Base-by-base conservation (phyloP, 2,329 filamentous ascomycete genomes). In the Diaporthe sp. region DNA sequence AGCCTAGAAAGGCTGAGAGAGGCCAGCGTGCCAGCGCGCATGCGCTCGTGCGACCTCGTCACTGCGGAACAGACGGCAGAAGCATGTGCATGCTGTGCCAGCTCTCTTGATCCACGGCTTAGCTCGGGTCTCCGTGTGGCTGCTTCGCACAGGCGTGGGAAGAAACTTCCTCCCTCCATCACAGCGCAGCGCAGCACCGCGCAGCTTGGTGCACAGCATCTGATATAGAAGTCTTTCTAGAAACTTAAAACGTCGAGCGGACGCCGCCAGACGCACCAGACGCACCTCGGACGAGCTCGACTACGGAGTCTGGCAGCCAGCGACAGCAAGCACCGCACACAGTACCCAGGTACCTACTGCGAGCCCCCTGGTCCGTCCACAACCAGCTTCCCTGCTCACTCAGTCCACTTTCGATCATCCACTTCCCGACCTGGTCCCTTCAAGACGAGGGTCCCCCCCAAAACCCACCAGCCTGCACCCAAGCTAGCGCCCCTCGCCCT, bases 391-490 rank as follows among this genome's bases (percentile, higher is more conserved):
- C 57, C 59, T 57, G 55, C 53, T 28, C 70, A 37, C 57, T 46
- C 37, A 65, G 22, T 51, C 42, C 28, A 73, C 39, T 70, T 70
- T 65, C 42, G 68, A 44, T 74, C 49, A 49, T 73, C 70, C 74
- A 75, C 74, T 73, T 75, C 74, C 70, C 74, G 70, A 67, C 70
- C 70, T 74, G 75, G 72, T 74, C 58, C 74, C 70, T 51, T 25
- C 51, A 53, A 34, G 65, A 62, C 61, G 53, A 68, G 72, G 75
- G 34, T 71, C 34, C 65, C 55, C 57, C 55, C 67, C 57, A 34
- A 15, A 72, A 31, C 59, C 71, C 51, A 65, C 71, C 58, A 8
- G 25, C 53, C 39, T 49, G 25, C 59, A 58, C 61, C 62, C 55
- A 49, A 46, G 28, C 74, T 67, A 53, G 59, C 71, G 62, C 71